Conservation (phyloP, 139 green algal genomes). For the Chlorella sorokiniana region DNA sequence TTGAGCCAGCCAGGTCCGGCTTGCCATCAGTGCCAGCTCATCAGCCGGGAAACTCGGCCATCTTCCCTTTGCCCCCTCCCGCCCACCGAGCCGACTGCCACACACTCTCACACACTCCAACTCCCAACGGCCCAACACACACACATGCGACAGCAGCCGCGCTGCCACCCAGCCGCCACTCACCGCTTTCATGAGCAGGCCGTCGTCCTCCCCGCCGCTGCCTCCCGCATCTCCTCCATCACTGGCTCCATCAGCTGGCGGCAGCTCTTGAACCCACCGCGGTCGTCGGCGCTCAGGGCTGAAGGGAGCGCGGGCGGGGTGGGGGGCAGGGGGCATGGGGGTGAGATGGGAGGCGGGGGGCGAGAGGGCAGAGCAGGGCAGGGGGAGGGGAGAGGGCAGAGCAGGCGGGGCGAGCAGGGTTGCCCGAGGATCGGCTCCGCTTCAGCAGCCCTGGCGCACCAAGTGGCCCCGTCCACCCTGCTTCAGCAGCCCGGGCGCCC, state of each 20-base stretch:
- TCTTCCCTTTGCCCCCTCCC: too few relatives aligned
- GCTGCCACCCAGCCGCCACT: background rate
- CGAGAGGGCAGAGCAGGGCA: background rate
- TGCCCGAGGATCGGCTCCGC: background rate
- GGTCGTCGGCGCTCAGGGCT: slow-evolving; percentile 42
- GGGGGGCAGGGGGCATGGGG: background rate
- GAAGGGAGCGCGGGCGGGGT: background rate
- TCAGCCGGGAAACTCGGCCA: too few relatives aligned
- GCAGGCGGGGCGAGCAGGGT: too few relatives aligned
- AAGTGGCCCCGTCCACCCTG: background rate
- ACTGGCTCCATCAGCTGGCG: slow-evolving; percentile 56
- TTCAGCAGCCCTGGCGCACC: background rate
- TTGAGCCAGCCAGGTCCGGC: too few relatives aligned
- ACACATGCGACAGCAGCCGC: too few relatives aligned
- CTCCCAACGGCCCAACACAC: background rate
- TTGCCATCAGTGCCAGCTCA: too few relatives aligned
- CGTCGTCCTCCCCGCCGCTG: slow-evolving; percentile 38
- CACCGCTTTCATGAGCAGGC: slow-evolving; percentile 36
- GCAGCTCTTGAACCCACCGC: slow-evolving; percentile 45
- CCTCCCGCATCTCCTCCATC: slow-evolving; percentile 53
- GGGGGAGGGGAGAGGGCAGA: background rate
- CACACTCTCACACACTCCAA: too few relatives aligned
- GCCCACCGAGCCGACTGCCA: too few relatives aligned
- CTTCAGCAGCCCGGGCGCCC: background rate
- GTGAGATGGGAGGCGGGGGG: too few relatives aligned